Evolutionary conservation across 306 rosid species (phyloP).

Genomic region (Castanea mollissima): DNA sequence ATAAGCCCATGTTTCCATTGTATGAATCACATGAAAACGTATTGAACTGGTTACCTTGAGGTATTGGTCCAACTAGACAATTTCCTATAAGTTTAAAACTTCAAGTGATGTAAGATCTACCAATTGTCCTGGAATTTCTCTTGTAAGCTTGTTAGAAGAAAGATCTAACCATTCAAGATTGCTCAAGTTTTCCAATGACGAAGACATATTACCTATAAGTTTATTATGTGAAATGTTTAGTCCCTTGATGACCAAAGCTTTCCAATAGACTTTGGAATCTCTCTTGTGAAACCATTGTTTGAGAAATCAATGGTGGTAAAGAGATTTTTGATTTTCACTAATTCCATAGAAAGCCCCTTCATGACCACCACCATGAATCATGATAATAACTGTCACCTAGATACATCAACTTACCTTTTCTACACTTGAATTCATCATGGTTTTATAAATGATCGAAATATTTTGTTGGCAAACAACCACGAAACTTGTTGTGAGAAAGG

Average conservation of each 20-base stretch:
- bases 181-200: background rate
- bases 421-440: too few species aligned
- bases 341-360: background rate
- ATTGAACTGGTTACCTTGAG: background rate
- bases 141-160: background rate
- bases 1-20: background rate
- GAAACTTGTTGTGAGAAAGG: too few species aligned
- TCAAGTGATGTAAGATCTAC: background rate
- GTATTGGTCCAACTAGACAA: background rate
- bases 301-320: conserved; percentile 13
- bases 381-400: background rate
- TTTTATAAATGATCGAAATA: too few species aligned
- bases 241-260: background rate
- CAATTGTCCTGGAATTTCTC: background rate
- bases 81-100: background rate
- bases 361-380: background rate
- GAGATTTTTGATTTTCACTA: background rate
- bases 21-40: background rate
- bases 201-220: background rate
- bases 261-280: background rate
- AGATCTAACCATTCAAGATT: background rate
- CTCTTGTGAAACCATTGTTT: background rate
- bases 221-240: background rate
- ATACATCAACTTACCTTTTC: background rate
- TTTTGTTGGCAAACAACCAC: too few species aligned